Evolutionary conservation across 257 asterid genomes (phyloP), one percentile per base, ranked within the genome.

Genomic region (Solanum virginianum): DNA sequence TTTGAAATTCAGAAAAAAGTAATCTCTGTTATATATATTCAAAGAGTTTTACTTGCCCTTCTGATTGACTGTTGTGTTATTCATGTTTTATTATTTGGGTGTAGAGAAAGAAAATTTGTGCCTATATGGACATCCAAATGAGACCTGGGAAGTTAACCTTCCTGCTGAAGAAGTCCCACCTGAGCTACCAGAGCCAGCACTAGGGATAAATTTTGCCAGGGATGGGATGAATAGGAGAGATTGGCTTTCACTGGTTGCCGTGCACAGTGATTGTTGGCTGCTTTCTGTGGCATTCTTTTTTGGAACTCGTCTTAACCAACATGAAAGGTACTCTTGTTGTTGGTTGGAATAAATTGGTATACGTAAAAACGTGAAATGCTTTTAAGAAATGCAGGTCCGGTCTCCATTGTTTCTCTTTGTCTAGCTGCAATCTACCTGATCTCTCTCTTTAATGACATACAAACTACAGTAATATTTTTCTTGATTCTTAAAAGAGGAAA

Each of bases 141-240:
- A 94, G 88, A 89, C 93, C 43, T 95, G 98, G 98, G 98, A 95
- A 89, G 98, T 95, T 72, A 92, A 88, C 87, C 94, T 94, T 80
- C 98, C 98, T 72, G 98, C 98, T 72, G 98, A 95, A 87, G 98
- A 95, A 87, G 98, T 95, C 85, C 98, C 98, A 47, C 98, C 98
- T 14, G 98, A 95, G 90, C 98, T 95, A 85, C 98, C 98, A 29
- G 98, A 95, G 88, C 98, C 98, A 49, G 98, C 98, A 18, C 94
- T 95, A 43, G 98, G 98, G 75, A 94, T 95, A 91, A 95, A 95
- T 87, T 95, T 95, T 88, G 98, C 98, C 45, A 91, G 98, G 90
- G 98, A 95, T 89, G 98, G 98, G 74, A 95, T 95, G 98, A 91
- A 90, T 83, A 92, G 90, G 68, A 91, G 91, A 88, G 98, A 95